Percentiles rank a stretch among this genome's conserved stretches.
Conservation (phyloP, 139 green algal genomes). For the Edaphochlamys debaryana region DNA sequence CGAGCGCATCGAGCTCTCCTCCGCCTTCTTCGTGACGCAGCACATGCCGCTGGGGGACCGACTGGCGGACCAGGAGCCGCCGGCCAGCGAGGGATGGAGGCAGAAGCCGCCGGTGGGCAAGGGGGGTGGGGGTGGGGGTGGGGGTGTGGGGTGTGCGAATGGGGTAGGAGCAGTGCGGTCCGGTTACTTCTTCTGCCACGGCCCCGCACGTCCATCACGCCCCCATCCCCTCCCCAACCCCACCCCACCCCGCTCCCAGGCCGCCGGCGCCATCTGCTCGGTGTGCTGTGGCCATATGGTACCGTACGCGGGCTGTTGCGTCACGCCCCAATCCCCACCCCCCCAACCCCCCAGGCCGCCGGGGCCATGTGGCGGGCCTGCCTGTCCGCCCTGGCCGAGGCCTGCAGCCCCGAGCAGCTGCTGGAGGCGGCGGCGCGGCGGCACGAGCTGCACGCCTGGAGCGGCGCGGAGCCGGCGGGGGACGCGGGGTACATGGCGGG, state of each 20-base stretch:
- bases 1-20: neutral
- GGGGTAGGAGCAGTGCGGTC: neutral
- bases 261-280: neutral
- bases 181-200: neutral
- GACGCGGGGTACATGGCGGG: constrained; percentile 1
- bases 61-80: neutral
- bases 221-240: neutral
- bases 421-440: constrained; percentile 19
- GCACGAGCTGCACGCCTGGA: constrained; percentile 10
- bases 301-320: too few species aligned
- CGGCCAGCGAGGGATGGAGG: neutral
- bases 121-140: too few species aligned
- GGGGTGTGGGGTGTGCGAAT: neutral
- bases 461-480: constrained; percentile 2
- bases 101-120: neutral
- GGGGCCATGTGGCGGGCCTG: constrained; percentile 2
- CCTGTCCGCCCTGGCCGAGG: neutral
- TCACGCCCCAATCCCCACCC: too few species aligned
- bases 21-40: neutral
- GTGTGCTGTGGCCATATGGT: too few species aligned
- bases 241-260: too few species aligned
- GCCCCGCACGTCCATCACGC: neutral
- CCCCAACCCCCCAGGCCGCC: neutral
- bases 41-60: constrained; percentile 18
- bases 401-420: neutral